phyloP scores from a whole-genome alignment of 768 basidiomycete genomes.

The Amanita subjunquillea region DNA sequence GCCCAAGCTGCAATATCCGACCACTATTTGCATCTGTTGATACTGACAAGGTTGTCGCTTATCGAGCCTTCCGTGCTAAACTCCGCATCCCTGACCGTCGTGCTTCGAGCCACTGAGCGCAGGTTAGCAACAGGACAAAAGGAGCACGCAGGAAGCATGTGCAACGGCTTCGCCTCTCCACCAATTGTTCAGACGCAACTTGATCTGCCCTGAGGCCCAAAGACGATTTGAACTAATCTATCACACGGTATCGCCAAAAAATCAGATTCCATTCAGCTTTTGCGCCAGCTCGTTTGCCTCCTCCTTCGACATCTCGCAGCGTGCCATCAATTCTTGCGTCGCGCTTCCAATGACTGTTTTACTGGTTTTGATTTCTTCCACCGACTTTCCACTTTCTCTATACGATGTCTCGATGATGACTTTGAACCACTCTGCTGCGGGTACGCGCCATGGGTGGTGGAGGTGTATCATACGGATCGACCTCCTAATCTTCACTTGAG shows the following conservation, averaged over 20 bases:
- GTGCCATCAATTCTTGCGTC: slow-evolving; percentile 5
- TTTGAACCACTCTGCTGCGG: slow-evolving; percentile 9
- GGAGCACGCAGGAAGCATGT: too few species aligned
- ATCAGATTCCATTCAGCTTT: not conserved
- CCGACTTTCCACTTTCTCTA: not conserved
- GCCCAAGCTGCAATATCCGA: too few species aligned
- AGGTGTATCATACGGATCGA: slow-evolving; percentile 7
- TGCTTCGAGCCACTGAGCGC: too few species aligned
- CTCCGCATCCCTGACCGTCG: too few species aligned
- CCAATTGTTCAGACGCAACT: too few species aligned
- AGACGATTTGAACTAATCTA: too few species aligned
- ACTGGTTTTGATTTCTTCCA: slow-evolving; percentile 5
- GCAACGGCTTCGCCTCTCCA: too few species aligned
- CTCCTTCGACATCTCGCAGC: slow-evolving; percentile 8
- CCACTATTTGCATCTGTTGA: too few species aligned
- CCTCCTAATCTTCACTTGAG: slow-evolving; percentile 13
- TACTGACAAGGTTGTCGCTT: not conserved
- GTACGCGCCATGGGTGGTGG: slow-evolving; percentile 6
- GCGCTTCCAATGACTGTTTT: slow-evolving; percentile 5
- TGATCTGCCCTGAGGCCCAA: too few species aligned
- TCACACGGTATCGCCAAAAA: too few species aligned
- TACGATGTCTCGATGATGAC: slow-evolving; percentile 8
- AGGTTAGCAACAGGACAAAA: too few species aligned
- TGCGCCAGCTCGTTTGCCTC: not conserved
- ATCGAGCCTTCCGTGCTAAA: not conserved